phyloP scores from a whole-genome alignment of 2,329 filamentous ascomycete species.

The Trichoderma semiorbis region DNA sequence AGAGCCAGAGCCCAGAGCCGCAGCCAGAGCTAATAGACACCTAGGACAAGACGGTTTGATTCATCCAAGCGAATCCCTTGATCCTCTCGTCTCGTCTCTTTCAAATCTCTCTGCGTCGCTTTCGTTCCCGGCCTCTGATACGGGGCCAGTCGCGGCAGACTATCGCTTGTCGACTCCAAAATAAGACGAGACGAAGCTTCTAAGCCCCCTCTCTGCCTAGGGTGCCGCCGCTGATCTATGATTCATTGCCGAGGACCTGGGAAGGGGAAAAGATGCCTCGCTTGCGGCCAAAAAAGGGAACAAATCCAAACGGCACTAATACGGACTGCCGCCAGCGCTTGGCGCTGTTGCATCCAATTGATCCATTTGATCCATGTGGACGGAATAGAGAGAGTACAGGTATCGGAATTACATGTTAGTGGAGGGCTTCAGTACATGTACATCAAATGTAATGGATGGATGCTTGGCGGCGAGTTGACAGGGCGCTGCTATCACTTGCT shows the following conservation, averaged over 20 bases:
- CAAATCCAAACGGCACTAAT: not conserved
- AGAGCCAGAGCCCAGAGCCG: not conserved
- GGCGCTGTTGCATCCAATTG: not conserved
- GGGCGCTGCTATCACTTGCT: not conserved
- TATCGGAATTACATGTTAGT: not conserved
- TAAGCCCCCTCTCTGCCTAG: not conserved
- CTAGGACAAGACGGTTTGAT: not conserved
- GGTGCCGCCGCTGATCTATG: not conserved
- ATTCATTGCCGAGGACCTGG: not conserved
- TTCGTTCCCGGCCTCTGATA: not conserved
- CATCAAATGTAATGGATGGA: not conserved
- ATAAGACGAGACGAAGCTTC: not conserved
- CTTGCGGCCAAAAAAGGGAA: not conserved
- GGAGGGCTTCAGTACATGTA: too few species aligned
- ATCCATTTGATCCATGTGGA: not conserved
- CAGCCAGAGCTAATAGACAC: not conserved
- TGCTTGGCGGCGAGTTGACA: not conserved
- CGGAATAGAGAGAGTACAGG: not conserved
- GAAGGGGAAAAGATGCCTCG: not conserved
- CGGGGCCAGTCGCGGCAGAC: not conserved
- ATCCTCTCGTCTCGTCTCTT: not conserved
- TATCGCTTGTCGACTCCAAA: not conserved
- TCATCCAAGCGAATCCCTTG: not conserved
- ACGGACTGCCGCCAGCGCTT: not conserved
- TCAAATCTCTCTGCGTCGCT: not conserved